Evolutionary conservation across 352 stramenopile genomes (phyloP), one percentile per base, ranked within the genome.

Genomic region (Pythium coloratum): DNA sequence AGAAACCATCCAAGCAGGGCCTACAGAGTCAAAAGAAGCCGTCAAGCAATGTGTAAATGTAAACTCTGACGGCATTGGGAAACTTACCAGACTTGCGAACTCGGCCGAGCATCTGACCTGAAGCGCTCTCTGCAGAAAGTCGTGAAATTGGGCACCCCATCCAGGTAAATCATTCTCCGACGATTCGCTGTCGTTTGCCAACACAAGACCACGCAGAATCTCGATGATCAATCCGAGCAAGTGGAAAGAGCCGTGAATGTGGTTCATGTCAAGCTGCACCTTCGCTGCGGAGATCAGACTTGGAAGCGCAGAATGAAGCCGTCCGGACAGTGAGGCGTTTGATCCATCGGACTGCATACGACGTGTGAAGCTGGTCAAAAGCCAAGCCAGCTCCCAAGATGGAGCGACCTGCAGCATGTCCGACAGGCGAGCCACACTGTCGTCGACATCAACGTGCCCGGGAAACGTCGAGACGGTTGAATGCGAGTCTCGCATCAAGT

Each of bases 341-440:
- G 46, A 53, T 30, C 46, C 24, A 26, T 50, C 42, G 6, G 36
- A 20, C 20, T 26, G n/a, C 40, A 55, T 55, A 7, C 46, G n/a
- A 8, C n/a, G 14, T 14, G 50, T 20, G 38, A 59, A 14, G 38
- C 59, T 61, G 32, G 40, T 55, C 24, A 57, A 28, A 13, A 67
- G 18, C 61, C 61, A 67, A 20, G 61, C 49, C 1, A 67, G 40
- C 38, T 67, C 36, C 61, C 61, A 67, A 4, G 9, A 36, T 10
- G 53, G 38, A 3, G 26, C 8, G 4, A 9, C 7, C 36, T 40
- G 24, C 2, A 67, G 6, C 44, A 65, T 34, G 9, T 58, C 30
- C 4, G 55, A 38, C 2, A 57, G 0, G 12, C 16, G 50, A 4
- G 24, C 6, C 50, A 57, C 24, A 10, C 46, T 30, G 18, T 53